A percentile compares a stretch with the other conserved stretches of the same genome.
Conservation (phyloP, 371 early-diverging fungal genomes). For the Encephalitozoon cuniculi region DNA sequence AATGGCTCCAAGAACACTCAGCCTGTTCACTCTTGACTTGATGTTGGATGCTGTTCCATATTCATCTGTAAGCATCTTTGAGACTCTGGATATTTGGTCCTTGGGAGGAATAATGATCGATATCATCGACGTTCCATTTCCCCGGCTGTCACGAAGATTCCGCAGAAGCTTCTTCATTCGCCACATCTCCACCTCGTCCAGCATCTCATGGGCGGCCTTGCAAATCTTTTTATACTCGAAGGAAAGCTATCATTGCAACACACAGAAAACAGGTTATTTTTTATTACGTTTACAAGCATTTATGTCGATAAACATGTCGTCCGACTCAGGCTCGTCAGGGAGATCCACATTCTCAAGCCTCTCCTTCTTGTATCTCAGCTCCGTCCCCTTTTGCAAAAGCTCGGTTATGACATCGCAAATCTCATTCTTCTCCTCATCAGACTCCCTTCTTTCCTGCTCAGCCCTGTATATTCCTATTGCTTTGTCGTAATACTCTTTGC, state of each 20-base stretch:
- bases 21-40: slow-evolving; percentile 93
- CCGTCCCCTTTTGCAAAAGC: slow-evolving; percentile 7
- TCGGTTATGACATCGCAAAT: not conserved
- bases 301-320: not conserved
- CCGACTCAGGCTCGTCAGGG: not conserved
- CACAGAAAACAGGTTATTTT: not conserved
- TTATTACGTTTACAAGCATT: slow-evolving; percentile 18
- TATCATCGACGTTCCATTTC: slow-evolving; percentile 99
- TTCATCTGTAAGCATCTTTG: slow-evolving; percentile 93
- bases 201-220: slow-evolving; percentile 16
- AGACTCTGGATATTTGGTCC: slow-evolving; percentile 79
- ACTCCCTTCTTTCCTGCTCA: not conserved
- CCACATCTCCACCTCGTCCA: slow-evolving; percentile 65
- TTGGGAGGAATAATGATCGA: slow-evolving; percentile 83
- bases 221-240: not conserved
- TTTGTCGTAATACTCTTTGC: slow-evolving; percentile 1
- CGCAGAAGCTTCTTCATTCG: slow-evolving; percentile 92
- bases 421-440: slow-evolving; percentile 16
- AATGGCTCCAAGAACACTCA: slow-evolving; percentile 92
- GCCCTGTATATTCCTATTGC: not conserved
- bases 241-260: not conserved
- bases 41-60: slow-evolving; percentile 99
- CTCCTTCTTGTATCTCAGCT: slow-evolving; percentile 2
- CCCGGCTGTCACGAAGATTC: slow-evolving; percentile 80
- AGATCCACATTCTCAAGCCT: not conserved